Evolutionary conservation across 2,329 filamentous ascomycete species (phyloP).

Genomic region (Sordariomycetes sp.): DNA sequence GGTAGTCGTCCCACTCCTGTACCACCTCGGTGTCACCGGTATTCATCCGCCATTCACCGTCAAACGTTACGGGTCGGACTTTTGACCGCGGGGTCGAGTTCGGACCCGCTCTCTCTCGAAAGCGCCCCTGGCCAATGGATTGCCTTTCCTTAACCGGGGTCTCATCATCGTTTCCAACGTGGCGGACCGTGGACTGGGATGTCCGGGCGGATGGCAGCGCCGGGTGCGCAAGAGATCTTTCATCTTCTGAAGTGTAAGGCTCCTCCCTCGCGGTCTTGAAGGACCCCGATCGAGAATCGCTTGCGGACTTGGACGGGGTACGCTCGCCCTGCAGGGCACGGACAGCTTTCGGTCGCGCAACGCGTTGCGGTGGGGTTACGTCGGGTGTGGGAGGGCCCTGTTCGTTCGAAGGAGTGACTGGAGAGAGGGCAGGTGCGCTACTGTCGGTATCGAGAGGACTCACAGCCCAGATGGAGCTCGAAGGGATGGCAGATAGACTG

Average conservation of each 20-base stretch:
- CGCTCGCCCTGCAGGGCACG: constrained; percentile 39
- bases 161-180: constrained; percentile 16
- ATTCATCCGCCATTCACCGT: constrained; percentile 44
- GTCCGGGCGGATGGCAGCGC: constrained; percentile 25
- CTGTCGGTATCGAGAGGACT: neutral
- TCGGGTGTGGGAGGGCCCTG: constrained; percentile 65
- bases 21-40: constrained; percentile 29
- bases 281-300: constrained; percentile 55
- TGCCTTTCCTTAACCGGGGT: constrained; percentile 25
- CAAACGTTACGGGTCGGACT: constrained; percentile 42
- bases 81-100: constrained; percentile 29
- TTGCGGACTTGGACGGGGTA: constrained; percentile 33
- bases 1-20: constrained; percentile 43
- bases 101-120: constrained; percentile 17
- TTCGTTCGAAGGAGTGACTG: constrained; percentile 53
- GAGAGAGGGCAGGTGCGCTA: constrained; percentile 14
- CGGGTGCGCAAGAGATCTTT: constrained; percentile 31
- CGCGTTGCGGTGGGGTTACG: constrained; percentile 55
- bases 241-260: constrained; percentile 51
- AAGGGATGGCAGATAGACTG: constrained; percentile 6
- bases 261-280: constrained; percentile 63
- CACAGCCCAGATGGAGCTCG: constrained; percentile 2
- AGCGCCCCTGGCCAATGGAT: constrained; percentile 29
- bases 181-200: constrained; percentile 33
- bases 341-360: constrained; percentile 28